Evolutionary conservation across 1,139 yeast genomes (phyloP), one percentile per base, ranked within the genome.

Genomic region (Hansenula lynferdii): DNA sequence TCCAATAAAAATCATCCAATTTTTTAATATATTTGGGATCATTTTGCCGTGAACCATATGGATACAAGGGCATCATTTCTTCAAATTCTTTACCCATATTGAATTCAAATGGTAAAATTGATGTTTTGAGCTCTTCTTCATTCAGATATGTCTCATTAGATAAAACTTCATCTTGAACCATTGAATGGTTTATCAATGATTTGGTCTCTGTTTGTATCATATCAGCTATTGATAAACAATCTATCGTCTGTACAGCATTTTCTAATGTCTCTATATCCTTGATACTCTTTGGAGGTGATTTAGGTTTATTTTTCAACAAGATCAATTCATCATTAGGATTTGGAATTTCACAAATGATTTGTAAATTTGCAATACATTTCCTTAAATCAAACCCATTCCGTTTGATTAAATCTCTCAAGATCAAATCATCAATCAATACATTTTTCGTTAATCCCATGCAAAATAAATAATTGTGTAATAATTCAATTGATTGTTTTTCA

Each of bases 351-450:
- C 85, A 80, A 47, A 78, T 48, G 44, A 74, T 68, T 54, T 86
- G 94, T 29, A 83, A 64, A 7, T 66, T 63, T 54, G 71, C 65
- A 10, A 86, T 56, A 20, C 76, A 66, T 41, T 65, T 67, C 35
- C 95, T 64, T 16, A 86, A 55, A 55, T 85, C 94, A 32, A 56
- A 55, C 10, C 62, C 48, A 31, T 56, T 51, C 1, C 59, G 57
- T 16, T 54, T 48, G 0, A 77, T 54, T 0, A 80, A 44, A 1
- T 50, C 38, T 0, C 56, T 54, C 8, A 82, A 48, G 0, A 64
- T 51, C 0, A 48, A 46, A 3, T 56, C 50, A 8, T 62, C 62
- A 1, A 82, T 43, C 29, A 64, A 59, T 36, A 58, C 61, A 0
- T 71, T 70, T 31, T 50, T 46, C 14, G 60, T 54, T 23, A 65